Evolutionary conservation across 2,329 filamentous ascomycete species (phyloP).

Genomic region (Fusarium chuoi): DNA sequence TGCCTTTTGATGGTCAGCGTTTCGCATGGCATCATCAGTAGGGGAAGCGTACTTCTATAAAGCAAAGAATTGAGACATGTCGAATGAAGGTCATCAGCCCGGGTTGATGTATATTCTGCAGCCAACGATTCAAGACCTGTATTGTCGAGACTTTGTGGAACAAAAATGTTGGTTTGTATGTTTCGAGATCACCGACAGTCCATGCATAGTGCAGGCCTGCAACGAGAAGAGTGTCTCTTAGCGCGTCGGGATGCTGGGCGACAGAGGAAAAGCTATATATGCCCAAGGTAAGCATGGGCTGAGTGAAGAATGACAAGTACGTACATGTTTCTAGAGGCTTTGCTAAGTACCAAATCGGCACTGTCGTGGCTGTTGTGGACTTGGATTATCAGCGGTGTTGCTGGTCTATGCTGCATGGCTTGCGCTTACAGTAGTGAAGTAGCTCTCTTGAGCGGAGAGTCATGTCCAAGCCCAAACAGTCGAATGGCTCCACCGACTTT

Average conservation of each 20-base stretch:
- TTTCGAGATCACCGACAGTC: slow-evolving; percentile 29
- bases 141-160: slow-evolving; percentile 38
- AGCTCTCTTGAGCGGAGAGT: slow-evolving; percentile 39
- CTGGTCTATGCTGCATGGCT: too few relatives aligned
- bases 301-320: fast-evolving
- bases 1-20: neutral
- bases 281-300: fast-evolving
- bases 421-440: slow-evolving; percentile 39
- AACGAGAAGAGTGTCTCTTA: slow-evolving; percentile 34
- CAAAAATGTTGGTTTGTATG: slow-evolving; percentile 33
- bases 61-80: slow-evolving; percentile 32
- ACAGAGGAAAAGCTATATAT: slow-evolving; percentile 18
- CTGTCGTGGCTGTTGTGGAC: slow-evolving; percentile 30
- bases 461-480: slow-evolving; percentile 36
- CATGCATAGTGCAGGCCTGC: slow-evolving; percentile 39
- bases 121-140: slow-evolving; percentile 28
- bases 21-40: fast-evolving
- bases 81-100: slow-evolving; percentile 33
- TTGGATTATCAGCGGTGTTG: neutral
- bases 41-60: slow-evolving; percentile 20
- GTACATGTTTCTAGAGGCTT: slow-evolving; percentile 13
- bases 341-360: slow-evolving; percentile 1
- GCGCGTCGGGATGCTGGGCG: slow-evolving; percentile 30
- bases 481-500: slow-evolving; percentile 32
- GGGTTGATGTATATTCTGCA: slow-evolving; percentile 5